Percentiles rank a stretch among this genome's conserved stretches.
Conservation (phyloP, 139 green algal species). For the Coelastrella sp. region DNA sequence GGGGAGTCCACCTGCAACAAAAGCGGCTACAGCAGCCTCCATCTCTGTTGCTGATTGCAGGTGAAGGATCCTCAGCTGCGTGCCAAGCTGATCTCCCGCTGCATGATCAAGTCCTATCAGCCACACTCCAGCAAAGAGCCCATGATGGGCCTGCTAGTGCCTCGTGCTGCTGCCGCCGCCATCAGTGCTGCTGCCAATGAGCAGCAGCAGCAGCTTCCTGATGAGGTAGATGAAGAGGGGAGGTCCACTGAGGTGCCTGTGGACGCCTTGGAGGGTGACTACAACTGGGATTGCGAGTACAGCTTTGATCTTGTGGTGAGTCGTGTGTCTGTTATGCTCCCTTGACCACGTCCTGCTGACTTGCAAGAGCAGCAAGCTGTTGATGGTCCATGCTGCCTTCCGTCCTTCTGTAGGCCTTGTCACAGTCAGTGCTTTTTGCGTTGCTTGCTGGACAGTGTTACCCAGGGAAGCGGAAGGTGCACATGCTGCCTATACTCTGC, state of each 20-base stretch:
- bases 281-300: conserved; percentile 49
- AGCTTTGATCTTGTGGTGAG: conserved; percentile 33
- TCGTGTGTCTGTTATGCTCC: too few relatives aligned
- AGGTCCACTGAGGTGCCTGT: neutral
- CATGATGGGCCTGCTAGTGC: conserved; percentile 23
- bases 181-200: neutral
- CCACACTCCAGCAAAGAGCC: conserved; percentile 6
- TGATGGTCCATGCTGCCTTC: too few relatives aligned
- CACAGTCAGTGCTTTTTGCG: too few relatives aligned
- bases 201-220: neutral
- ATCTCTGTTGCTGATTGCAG: neutral
- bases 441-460: too few relatives aligned
- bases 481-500: neutral
- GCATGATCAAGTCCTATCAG: conserved; percentile 48
- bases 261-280: conserved; percentile 40
- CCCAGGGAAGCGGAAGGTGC: too few relatives aligned
- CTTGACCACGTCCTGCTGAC: too few relatives aligned
- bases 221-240: neutral
- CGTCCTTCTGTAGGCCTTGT: too few relatives aligned
- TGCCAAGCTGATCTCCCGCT: neutral
- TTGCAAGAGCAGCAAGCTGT: too few relatives aligned
- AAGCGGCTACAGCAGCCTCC: neutral
- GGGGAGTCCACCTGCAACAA: too few relatives aligned
- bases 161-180: neutral
- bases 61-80: neutral